A percentile compares a stretch with the other conserved stretches of the same genome.
These are phyloP conservation scores for Thielaviopsis euricoi DNA, from an alignment of 2,329 filamentous ascomycete species.

Conservation along the genomic window DNA sequence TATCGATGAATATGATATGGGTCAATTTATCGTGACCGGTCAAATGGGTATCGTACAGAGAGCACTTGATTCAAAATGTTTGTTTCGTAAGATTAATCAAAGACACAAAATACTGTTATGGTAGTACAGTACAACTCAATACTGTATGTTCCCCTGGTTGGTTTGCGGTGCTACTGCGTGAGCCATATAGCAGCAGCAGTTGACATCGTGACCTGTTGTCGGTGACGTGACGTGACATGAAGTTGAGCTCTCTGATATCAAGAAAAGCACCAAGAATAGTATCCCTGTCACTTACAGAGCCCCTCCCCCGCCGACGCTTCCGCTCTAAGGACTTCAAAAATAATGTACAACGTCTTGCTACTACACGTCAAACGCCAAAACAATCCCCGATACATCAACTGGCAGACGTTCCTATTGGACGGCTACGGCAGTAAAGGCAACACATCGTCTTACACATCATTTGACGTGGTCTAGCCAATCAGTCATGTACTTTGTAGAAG, in stretches of 20 bases:
- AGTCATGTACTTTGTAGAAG: background rate
- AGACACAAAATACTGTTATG: too few species aligned
- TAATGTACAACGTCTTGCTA: too few species aligned
- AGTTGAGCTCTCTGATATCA: background rate
- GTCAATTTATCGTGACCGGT: background rate
- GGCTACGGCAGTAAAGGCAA: too few species aligned
- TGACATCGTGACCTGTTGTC: background rate
- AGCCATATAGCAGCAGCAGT: too few species aligned
- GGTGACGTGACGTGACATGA: background rate
- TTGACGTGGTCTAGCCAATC: background rate
- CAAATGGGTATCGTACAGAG: background rate
- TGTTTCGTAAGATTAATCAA: too few species aligned
- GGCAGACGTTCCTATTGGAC: too few species aligned
- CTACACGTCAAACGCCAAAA: background rate
- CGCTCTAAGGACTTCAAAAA: background rate
- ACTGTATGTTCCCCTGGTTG: too few species aligned
- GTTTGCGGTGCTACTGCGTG: too few species aligned
- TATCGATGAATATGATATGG: background rate
- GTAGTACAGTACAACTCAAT: too few species aligned
- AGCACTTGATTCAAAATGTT: too few species aligned
- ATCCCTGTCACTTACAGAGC: background rate
- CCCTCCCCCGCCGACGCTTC: background rate
- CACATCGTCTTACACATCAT: background rate
- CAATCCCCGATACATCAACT: background rate
- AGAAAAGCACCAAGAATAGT: background rate